A percentile compares a stretch with the other conserved stretches of the same genome.
These are phyloP conservation scores for Dillenia turbinata DNA, from an alignment of 164 flowering plant species.

Conservation along the genomic window DNA sequence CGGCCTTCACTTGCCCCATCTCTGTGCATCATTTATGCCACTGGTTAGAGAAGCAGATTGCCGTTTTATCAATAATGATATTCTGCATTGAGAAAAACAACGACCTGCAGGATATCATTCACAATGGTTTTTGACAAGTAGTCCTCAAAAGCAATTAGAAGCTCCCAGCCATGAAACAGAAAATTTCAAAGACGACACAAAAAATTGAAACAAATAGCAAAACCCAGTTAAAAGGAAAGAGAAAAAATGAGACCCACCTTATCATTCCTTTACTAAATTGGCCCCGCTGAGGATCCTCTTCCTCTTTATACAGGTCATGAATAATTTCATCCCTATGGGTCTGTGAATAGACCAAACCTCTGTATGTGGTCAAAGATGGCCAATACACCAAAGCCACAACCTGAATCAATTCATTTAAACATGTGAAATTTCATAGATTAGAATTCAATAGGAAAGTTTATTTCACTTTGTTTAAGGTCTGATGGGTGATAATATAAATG, in stretches of 20 bases:
- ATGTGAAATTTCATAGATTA: no score
- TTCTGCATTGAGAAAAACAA: background rate
- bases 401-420: slow-evolving; percentile 32
- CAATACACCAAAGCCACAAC: slow-evolving; percentile 77
- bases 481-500: no score
- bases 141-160: slow-evolving; percentile 45
- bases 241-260: slow-evolving; percentile 26
- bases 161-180: slow-evolving; percentile 48
- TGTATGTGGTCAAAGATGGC: slow-evolving; percentile 55
- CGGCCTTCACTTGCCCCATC: slow-evolving; percentile 96
- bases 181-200: background rate
- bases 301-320: slow-evolving; percentile 45
- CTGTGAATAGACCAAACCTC: slow-evolving; percentile 57
- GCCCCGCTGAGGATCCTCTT: slow-evolving; percentile 41
- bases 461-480: no score
- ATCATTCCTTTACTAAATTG: slow-evolving; percentile 54
- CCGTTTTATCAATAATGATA: background rate
- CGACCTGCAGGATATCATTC: slow-evolving; percentile 84
- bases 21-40: background rate
- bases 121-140: slow-evolving; percentile 48
- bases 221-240: background rate
- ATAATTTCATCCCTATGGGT: slow-evolving; percentile 67
- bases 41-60: background rate
- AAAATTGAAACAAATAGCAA: background rate
- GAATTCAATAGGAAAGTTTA: no score